phyloP scores from a whole-genome alignment of 208 protist genomes.

The Crithidia thermophila region DNA sequence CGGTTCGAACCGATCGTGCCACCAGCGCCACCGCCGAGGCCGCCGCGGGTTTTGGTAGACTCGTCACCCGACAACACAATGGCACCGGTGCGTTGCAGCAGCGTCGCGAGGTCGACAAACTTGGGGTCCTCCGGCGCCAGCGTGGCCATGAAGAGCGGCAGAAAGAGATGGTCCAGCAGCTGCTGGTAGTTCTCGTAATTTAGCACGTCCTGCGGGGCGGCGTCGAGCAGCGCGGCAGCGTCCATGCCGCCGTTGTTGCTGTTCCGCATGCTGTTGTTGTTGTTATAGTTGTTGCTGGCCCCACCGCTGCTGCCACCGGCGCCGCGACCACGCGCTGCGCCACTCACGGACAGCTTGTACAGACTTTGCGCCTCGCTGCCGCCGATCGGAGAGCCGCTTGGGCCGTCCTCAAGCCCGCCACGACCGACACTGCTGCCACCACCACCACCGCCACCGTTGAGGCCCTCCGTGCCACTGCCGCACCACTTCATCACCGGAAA shows the following conservation, averaged over 20 bases:
- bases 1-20: not conserved
- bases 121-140: conserved; percentile 90
- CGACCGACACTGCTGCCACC: not conserved
- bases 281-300: not conserved
- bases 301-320: not conserved
- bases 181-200: conserved; percentile 94
- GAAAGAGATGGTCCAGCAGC: conserved; percentile 97
- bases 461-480: conserved; percentile 12
- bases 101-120: conserved; percentile 90
- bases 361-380: not conserved
- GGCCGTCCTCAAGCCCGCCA: not conserved
- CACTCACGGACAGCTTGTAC: not conserved
- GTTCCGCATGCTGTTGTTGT: too few relatives aligned
- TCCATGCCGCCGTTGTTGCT: not conserved
- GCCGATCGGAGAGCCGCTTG: not conserved
- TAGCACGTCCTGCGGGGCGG: conserved; percentile 18
- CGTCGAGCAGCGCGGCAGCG: conserved; percentile 12
- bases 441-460: not conserved
- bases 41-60: conserved; percentile 63
- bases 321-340: not conserved
- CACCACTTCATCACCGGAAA: conserved; percentile 39
- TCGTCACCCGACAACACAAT: conserved; percentile 98
- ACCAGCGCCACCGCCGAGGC: not conserved
- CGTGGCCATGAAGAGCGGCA: conserved; percentile 98
- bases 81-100: conserved; percentile 93